phyloP scores from a whole-genome alignment of 2,329 filamentous ascomycete species.

The Calycina herbarum region DNA sequence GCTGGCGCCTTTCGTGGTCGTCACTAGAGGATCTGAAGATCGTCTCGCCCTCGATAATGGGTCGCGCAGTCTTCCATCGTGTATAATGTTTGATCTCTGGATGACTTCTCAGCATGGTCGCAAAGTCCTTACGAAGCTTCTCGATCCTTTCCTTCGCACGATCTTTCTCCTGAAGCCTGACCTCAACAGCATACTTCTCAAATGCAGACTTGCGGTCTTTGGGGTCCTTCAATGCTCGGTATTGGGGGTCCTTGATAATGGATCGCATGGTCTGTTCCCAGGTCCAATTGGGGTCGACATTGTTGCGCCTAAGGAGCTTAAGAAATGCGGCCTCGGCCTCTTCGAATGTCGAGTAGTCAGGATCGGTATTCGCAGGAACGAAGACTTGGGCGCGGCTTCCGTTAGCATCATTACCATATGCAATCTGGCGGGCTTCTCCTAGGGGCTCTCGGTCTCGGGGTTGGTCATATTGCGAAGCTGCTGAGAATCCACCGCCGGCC shows the following conservation, averaged over 20 bases:
- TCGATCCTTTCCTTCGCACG: slow-evolving; percentile 88
- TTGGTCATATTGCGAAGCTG: slow-evolving; percentile 35
- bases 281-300: slow-evolving; percentile 86
- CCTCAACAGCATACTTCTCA: slow-evolving; percentile 90
- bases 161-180: slow-evolving; percentile 90
- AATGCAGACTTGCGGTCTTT: slow-evolving; percentile 88
- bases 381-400: slow-evolving; percentile 54
- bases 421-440: slow-evolving; percentile 58
- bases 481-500: slow-evolving; percentile 42
- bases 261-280: slow-evolving; percentile 89
- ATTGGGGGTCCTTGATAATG: slow-evolving; percentile 88
- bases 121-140: slow-evolving; percentile 91
- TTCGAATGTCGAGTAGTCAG: slow-evolving; percentile 76
- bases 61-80: slow-evolving; percentile 92
- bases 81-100: slow-evolving; percentile 97
- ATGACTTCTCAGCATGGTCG: slow-evolving; percentile 92
- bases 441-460: slow-evolving; percentile 42
- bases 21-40: slow-evolving; percentile 90
- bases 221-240: slow-evolving; percentile 88
- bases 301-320: slow-evolving; percentile 82
- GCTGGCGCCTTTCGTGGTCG: slow-evolving; percentile 81
- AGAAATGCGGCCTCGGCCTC: slow-evolving; percentile 92
- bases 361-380: slow-evolving; percentile 66
- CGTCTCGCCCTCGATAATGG: slow-evolving; percentile 91
- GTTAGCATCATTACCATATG: slow-evolving; percentile 54